Conservation (phyloP, 2,329 filamentous ascomycete species). For the Pseudocercospora fuligena region DNA sequence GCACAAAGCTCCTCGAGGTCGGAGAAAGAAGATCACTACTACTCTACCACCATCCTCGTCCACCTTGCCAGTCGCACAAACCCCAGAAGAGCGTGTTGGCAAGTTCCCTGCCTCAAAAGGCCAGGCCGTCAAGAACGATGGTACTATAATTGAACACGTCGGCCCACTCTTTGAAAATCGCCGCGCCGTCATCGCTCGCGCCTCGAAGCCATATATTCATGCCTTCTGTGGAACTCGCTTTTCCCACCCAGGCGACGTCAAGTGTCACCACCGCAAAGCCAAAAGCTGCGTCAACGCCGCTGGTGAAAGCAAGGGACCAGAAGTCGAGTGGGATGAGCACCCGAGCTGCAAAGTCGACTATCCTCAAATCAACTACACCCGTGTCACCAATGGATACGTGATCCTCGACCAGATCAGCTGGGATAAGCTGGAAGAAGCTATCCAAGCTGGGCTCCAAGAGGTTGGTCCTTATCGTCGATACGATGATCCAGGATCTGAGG, state of each 20-base stretch:
- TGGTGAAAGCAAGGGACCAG: slow-evolving; percentile 15
- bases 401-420: slow-evolving; percentile 30
- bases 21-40: background rate
- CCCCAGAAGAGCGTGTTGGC: background rate
- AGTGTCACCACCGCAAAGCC: slow-evolving; percentile 28
- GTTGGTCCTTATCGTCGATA: slow-evolving; percentile 1
- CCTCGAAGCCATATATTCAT: slow-evolving; percentile 34
- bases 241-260: slow-evolving; percentile 34
- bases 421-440: slow-evolving; percentile 32
- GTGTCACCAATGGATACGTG: slow-evolving; percentile 31
- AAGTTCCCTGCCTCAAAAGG: background rate
- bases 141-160: slow-evolving; percentile 22
- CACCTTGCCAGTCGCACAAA: background rate
- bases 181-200: slow-evolving; percentile 31
- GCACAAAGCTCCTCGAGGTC: background rate
- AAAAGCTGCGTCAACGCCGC: slow-evolving; percentile 15
- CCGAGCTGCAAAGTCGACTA: slow-evolving; percentile 30
- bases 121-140: background rate
- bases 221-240: slow-evolving; percentile 31
- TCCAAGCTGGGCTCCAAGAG: slow-evolving; percentile 21
- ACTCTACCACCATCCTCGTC: background rate
- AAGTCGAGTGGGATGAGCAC: slow-evolving; percentile 30
- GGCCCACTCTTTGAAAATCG: slow-evolving; percentile 31
- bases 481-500: background rate
- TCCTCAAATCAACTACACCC: slow-evolving; percentile 28